Percentiles rank a stretch among this genome's conserved stretches.
Conservation (phyloP, 192 early-diverging fungal species). For the Umbelopsis ramanniana region DNA sequence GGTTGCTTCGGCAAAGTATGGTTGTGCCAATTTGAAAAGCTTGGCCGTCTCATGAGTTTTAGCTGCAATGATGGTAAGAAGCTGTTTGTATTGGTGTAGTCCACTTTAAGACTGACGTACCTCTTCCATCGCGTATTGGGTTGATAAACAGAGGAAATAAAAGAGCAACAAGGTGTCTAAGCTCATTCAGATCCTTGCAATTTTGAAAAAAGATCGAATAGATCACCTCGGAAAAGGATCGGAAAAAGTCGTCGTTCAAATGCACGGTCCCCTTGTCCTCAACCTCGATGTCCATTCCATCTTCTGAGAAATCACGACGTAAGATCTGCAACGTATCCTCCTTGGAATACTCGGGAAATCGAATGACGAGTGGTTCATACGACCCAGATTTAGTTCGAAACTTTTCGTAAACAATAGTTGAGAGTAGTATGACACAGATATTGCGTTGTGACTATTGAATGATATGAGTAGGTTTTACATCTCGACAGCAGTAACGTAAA, state of each 20-base stretch:
- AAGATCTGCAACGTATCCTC: slow-evolving; percentile 74
- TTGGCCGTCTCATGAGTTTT: slow-evolving; percentile 68
- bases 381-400: slow-evolving; percentile 72
- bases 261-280: slow-evolving; percentile 21
- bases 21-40: slow-evolving; percentile 77
- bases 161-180: slow-evolving; percentile 79
- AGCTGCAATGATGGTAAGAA: slow-evolving; percentile 33
- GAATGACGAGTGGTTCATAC: slow-evolving; percentile 65
- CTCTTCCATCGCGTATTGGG: slow-evolving; percentile 75
- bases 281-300: background rate
- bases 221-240: slow-evolving; percentile 76
- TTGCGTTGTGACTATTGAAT: slow-evolving; percentile 49
- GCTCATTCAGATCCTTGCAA: slow-evolving; percentile 85
- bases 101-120: slow-evolving; percentile 45
- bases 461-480: background rate
- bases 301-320: slow-evolving; percentile 61
- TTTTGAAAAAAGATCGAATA: slow-evolving; percentile 82
- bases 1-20: slow-evolving; percentile 79
- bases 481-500: background rate
- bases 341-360: slow-evolving; percentile 79
- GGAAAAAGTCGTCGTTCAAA: slow-evolving; percentile 64
- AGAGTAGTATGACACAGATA: slow-evolving; percentile 76
- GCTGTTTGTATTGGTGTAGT: background rate
- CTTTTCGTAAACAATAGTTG: slow-evolving; percentile 75
- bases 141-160: slow-evolving; percentile 89